phyloP scores from a whole-genome alignment of 257 asterid genomes.

The Solanum okadae region DNA sequence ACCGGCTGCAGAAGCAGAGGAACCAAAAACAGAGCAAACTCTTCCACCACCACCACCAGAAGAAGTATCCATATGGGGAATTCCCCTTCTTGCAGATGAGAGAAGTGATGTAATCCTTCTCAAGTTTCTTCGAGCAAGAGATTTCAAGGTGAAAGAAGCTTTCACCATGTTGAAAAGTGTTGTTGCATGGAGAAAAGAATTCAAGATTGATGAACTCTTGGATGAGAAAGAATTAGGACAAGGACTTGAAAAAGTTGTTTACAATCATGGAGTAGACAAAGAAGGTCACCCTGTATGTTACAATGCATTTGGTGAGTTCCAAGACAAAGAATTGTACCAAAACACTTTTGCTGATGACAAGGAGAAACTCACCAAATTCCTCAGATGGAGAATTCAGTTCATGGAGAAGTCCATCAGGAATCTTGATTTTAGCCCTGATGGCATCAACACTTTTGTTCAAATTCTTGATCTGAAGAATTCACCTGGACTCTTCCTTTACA shows the following conservation, averaged over 20 bases:
- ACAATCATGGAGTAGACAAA: conserved; percentile 67
- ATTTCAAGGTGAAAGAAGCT: conserved; percentile 87
- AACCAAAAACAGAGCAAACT: conserved; percentile 9
- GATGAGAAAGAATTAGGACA: conserved; percentile 42
- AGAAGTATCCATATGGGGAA: conserved; percentile 81
- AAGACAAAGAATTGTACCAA: conserved; percentile 76
- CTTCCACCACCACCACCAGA: conserved; percentile 45
- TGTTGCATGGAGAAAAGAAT: conserved; percentile 74
- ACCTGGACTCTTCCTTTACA: conserved; percentile 69
- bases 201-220: conserved; percentile 54
- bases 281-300: conserved; percentile 86
- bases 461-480: conserved; percentile 77
- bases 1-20: conserved; percentile 13
- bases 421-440: conserved; percentile 76
- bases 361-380: conserved; percentile 60
- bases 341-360: conserved; percentile 82
- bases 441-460: conserved; percentile 74
- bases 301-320: conserved; percentile 84
- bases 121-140: conserved; percentile 80
- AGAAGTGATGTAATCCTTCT: conserved; percentile 74
- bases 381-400: conserved; percentile 70
- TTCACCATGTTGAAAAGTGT: conserved; percentile 79
- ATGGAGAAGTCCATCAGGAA: conserved; percentile 76
- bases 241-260: conserved; percentile 82
- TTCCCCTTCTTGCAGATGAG: conserved; percentile 63